Percentiles rank a stretch among this genome's conserved stretches.
Conservation (phyloP, 1,284 basidiomycete genomes). For the Exobasidium rhododendri region DNA sequence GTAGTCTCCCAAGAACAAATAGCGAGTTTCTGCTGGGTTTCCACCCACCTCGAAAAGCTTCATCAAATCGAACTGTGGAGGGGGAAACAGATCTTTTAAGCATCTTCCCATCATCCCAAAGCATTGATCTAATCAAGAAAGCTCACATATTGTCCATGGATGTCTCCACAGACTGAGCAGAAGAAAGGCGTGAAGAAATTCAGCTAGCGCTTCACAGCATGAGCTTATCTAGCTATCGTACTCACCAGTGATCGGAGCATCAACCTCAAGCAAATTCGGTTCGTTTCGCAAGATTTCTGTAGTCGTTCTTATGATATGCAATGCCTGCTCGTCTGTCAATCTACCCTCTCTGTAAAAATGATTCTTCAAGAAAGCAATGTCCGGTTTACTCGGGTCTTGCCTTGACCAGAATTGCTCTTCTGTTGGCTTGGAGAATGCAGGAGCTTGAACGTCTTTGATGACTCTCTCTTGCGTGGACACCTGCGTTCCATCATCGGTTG, state of each 20-base stretch:
- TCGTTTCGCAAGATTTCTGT: constrained; percentile 74
- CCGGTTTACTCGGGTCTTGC: constrained; percentile 51
- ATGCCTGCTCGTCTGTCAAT: constrained; percentile 44
- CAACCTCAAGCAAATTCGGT: constrained; percentile 83
- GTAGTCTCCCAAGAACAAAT: constrained; percentile 54
- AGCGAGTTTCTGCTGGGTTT: constrained; percentile 53
- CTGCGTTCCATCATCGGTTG: constrained; percentile 56
- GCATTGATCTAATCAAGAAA: not conserved
- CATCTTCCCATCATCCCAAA: not conserved
- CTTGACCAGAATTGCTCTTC: constrained; percentile 74
- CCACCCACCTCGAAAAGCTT: constrained; percentile 55
- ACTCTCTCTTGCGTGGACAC: constrained; percentile 57
- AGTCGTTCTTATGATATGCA: constrained; percentile 68
- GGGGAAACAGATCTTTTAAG: constrained; percentile 3
- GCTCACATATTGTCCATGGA: constrained; percentile 51
- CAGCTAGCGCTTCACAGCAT: not conserved
- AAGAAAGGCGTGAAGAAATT: constrained; percentile 2
- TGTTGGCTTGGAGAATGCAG: constrained; percentile 85
- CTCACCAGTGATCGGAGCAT: constrained; percentile 89
- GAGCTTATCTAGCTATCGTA: constrained; percentile 6
- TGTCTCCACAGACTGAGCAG: constrained; percentile 47
- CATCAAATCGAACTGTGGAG: constrained; percentile 50
- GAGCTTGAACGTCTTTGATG: constrained; percentile 56
- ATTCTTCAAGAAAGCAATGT: constrained; percentile 95
- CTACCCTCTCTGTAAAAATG: constrained; percentile 94